Evolutionary conservation across 2,329 filamentous ascomycete species (phyloP).

Genomic region (Trichoderma asperellum): DNA sequence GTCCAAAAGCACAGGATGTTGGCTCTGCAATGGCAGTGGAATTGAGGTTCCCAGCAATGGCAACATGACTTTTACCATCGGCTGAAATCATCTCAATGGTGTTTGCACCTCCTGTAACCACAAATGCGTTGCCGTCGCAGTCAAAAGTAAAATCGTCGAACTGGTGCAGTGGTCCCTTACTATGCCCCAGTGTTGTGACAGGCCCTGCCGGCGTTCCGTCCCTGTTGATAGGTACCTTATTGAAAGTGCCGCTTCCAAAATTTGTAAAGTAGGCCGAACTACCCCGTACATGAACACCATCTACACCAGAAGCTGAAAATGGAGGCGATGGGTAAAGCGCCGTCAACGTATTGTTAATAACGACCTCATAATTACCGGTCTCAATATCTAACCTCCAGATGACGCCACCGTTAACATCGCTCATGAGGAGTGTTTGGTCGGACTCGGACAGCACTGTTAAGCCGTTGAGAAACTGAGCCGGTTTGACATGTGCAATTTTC

Average conservation of each 20-base stretch:
- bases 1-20: slow-evolving; percentile 25
- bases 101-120: slow-evolving; percentile 32
- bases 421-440: slow-evolving; percentile 32
- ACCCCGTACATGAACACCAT: slow-evolving; percentile 37
- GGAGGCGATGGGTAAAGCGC: slow-evolving; percentile 24
- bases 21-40: slow-evolving; percentile 30
- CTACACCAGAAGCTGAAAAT: slow-evolving; percentile 31
- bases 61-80: slow-evolving; percentile 25
- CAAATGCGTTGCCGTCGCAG: slow-evolving; percentile 31
- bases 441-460: slow-evolving; percentile 31
- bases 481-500: slow-evolving; percentile 31
- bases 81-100: slow-evolving; percentile 30
- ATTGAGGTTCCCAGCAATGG: slow-evolving; percentile 33
- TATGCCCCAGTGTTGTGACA: slow-evolving; percentile 28
- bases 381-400: slow-evolving; percentile 35
- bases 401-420: slow-evolving; percentile 33
- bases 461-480: slow-evolving; percentile 38
- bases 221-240: slow-evolving; percentile 31
- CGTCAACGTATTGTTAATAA: slow-evolving; percentile 36
- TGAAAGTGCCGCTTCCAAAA: slow-evolving; percentile 32
- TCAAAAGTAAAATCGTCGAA: slow-evolving; percentile 35
- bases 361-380: slow-evolving; percentile 34
- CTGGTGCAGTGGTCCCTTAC: not conserved
- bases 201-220: slow-evolving; percentile 30
- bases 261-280: slow-evolving; percentile 37